Evolutionary conservation across 352 stramenopile species (phyloP), one percentile per base, ranked within the genome.

Genomic region (Elongisporangium anandrum): DNA sequence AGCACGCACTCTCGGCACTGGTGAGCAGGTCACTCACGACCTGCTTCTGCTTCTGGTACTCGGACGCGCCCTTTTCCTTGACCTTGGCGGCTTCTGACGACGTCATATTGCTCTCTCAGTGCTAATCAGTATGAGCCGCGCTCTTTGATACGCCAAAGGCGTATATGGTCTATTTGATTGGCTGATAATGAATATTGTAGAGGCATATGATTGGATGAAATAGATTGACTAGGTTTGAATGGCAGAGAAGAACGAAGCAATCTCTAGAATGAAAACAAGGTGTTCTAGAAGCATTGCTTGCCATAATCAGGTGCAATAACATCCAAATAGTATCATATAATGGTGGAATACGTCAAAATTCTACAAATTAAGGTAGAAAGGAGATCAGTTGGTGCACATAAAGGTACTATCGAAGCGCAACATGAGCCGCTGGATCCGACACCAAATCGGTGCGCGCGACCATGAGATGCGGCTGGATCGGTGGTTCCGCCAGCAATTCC

Each of bases 21-120:
- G 73, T 81, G 52, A 92, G 75, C 45, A 94, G 69, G 49, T 91
- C 75, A 21, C 68, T 68, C 34, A 90, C 77, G n/a, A 94, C 64
- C 65, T 94, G 73, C 66, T 88, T 88, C 60, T 94, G 79, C 61
- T 83, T 75, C 60, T 94, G 75, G 68, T 85, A 94, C 63, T 91
- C 70, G 61, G 73, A 79, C 38, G 69, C 74, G 55, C 85, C 81
- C 49, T 81, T 61, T 59, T 86, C 70, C 66, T 90, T 85, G 52
- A 79, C 68, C 63, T 83, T 73, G 24, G 64, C 60, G 34, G 58
- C 56, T 13, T 62, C 70, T 34, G 60, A 62, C 59, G 74, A 64
- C 60, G 70, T 82, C 15, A 39, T 71, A 26, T 23, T 22, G 22
- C 19, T 67, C 48, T 58, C 34, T 64, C 50, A 52, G 4, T 39